Evolutionary conservation across 805 yeast species (phyloP), one percentile per base, ranked within the genome.

Genomic region (Pichia deserticola): DNA sequence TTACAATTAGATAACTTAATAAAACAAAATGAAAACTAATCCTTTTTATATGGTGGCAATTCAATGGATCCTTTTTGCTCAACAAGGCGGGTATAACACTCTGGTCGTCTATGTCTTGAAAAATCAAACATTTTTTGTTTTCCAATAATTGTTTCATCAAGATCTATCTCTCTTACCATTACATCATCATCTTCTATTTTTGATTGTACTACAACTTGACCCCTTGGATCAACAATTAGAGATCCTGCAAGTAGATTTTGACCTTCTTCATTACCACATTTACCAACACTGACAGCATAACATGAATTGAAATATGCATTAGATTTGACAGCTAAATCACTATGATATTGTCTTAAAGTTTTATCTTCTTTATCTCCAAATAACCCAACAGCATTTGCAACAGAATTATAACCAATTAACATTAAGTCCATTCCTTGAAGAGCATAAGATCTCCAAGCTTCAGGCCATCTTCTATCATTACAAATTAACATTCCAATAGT

Each of bases 401-500:
- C 62, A 35, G 72, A 67, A 51, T 68, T 69, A 52, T 66, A 69
- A 5, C 73, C 73, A 42, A 61, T 63, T 32, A 69, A 41, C 53
- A 68, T 63, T n/a, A 69, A 46, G 33, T 69, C 73, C 68, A 68
- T 65, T 8, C 72, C 73, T 57, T 69, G 73, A 11, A 69, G 54
- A 11, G 69, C 72, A 47, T 67, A 68, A 36, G 54, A 49, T 57
- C 73, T 64, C 73, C 73, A 69, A 13, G 72, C 67, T 49, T 69
- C 73, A 6, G 71, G 70, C 73, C 73, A 69, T 57, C 72, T 67
- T 54, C 73, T 60, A 51, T 69, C 73, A 50, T 69, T 69, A 56
- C 73, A 69, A 20, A 69, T 69, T 45, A 69, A 54, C 65, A 65
- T 64, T 41, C 73, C 72, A 28, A 65, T 54, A 25, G 67, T 69